Percentiles rank a stretch among this genome's conserved stretches.
Evolutionary conservation across 352 stramenopile genomes (phyloP).

Genomic region (Phytophthora podocarpi): DNA sequence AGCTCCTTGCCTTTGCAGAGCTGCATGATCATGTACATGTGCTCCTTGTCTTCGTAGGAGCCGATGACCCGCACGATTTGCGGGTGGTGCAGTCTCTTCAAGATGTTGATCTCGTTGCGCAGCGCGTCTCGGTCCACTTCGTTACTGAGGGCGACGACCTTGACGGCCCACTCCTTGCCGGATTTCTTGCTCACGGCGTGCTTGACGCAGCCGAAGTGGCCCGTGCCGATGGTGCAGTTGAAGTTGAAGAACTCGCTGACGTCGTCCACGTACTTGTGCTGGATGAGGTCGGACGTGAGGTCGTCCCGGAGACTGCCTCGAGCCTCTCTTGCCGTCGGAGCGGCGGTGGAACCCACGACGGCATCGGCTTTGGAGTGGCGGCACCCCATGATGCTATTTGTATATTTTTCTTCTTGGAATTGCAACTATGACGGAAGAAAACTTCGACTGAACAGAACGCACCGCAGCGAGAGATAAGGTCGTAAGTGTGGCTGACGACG

Average conservation of each 20-base stretch:
- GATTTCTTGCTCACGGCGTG: conserved; percentile 61
- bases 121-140: conserved; percentile 76
- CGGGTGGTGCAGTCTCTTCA: conserved; percentile 80
- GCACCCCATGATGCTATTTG: conserved; percentile 56
- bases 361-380: conserved; percentile 53
- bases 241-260: conserved; percentile 74
- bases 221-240: conserved; percentile 63
- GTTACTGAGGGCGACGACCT: conserved; percentile 75
- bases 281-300: conserved; percentile 74
- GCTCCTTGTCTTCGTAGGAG: conserved; percentile 78
- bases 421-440: conserved; percentile 2
- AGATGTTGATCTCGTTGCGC: conserved; percentile 78
- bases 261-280: conserved; percentile 76
- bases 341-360: conserved; percentile 46
- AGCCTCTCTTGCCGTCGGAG: conserved; percentile 5
- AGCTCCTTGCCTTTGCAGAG: conserved; percentile 84
- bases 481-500: not conserved
- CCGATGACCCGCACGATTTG: conserved; percentile 81
- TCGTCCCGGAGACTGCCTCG: conserved; percentile 60
- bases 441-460: conserved; percentile 18
- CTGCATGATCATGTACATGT: conserved; percentile 91
- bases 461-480: not conserved
- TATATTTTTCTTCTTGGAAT: not conserved
- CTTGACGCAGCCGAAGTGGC: conserved; percentile 78
- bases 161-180: conserved; percentile 80